phyloP scores from a whole-genome alignment of 306 rosid genomes.

The Trichosanthes truncata region DNA sequence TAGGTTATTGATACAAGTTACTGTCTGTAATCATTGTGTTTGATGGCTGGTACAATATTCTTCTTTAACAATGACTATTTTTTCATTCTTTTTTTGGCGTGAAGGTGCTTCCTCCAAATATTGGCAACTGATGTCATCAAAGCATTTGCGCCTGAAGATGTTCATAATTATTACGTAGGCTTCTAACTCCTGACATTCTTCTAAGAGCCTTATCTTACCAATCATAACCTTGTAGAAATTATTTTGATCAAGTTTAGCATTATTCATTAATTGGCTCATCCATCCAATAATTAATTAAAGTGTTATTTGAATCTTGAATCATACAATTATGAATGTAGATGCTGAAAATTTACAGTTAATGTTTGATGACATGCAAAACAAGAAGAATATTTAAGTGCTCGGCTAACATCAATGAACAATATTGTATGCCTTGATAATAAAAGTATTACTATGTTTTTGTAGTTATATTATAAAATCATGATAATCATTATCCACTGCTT shows the following conservation, averaged over 20 bases:
- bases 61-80: neutral
- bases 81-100: neutral
- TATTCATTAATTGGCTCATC: neutral
- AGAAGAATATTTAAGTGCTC: neutral
- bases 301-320: neutral
- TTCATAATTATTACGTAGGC: neutral
- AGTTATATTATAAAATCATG: too few species aligned
- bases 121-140: neutral
- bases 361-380: neutral
- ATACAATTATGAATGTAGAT: neutral
- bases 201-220: neutral
- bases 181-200: neutral
- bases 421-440: too few species aligned
- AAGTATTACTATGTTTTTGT: too few species aligned
- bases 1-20: neutral
- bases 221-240: neutral
- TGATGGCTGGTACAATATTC: too few species aligned
- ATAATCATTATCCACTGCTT: too few species aligned
- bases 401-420: neutral
- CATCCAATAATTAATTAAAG: neutral
- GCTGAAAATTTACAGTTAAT: neutral
- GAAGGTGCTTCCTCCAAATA: constrained; percentile 1
- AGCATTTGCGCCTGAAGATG: neutral
- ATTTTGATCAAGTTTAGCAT: neutral
- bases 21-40: neutral